Conservation (phyloP, 441 rosid genomes). For the Raphanus hybrid region DNA sequence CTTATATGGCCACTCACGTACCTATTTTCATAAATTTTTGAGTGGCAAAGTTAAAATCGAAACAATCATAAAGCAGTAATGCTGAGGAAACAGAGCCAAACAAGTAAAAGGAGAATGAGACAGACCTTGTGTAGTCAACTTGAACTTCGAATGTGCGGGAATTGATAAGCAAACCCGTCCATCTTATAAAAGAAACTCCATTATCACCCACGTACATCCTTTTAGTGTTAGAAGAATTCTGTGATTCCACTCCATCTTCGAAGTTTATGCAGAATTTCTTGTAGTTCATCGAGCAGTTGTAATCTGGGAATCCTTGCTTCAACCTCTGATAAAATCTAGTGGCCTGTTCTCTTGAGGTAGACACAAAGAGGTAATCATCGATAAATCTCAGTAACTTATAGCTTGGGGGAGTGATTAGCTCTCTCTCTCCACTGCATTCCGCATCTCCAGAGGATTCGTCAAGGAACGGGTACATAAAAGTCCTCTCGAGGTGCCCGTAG, state of each 20-base stretch:
- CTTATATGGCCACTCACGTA: slow-evolving; percentile 69
- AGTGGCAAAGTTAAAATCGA: background rate
- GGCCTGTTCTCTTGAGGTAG: slow-evolving; percentile 83
- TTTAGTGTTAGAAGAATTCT: slow-evolving; percentile 49
- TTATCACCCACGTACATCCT: slow-evolving; percentile 58
- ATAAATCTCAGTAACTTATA: slow-evolving; percentile 70
- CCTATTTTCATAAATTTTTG: slow-evolving; percentile 51
- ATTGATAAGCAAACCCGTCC: slow-evolving; percentile 92
- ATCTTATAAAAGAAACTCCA: slow-evolving; percentile 63
- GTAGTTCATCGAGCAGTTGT: slow-evolving; percentile 84
- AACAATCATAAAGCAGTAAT: background rate
- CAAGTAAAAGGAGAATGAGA: slow-evolving; percentile 26
- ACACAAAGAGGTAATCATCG: slow-evolving; percentile 84
- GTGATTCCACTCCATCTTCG: slow-evolving; percentile 46
- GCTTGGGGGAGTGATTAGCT: slow-evolving; percentile 38
- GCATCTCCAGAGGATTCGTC: slow-evolving; percentile 45
- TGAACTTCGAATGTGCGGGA: slow-evolving; percentile 75
- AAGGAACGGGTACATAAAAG: slow-evolving; percentile 73
- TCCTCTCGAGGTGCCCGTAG: slow-evolving; percentile 81
- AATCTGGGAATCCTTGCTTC: slow-evolving; percentile 67
- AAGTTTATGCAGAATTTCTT: slow-evolving; percentile 73
- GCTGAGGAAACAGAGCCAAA: slow-evolving; percentile 7
- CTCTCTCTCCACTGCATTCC: slow-evolving; percentile 30
- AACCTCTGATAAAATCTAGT: slow-evolving; percentile 56
- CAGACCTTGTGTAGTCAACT: slow-evolving; percentile 87